These are phyloP conservation scores for Aspergillus sp. DNA, from an alignment of 2,329 filamentous ascomycete species.

Conservation along the genomic window DNA sequence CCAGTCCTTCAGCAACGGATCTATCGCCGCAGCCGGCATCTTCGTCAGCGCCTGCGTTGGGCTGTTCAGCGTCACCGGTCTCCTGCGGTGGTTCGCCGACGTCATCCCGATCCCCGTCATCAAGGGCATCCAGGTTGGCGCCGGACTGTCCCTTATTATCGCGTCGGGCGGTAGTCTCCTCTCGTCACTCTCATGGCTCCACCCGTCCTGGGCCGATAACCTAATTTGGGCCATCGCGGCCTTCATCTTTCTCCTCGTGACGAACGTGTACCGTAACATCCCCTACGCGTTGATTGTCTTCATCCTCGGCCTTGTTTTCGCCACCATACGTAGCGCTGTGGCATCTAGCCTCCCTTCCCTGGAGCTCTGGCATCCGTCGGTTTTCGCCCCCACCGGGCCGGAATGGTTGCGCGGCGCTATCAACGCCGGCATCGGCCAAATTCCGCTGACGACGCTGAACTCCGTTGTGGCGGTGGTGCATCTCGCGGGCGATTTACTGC, in stretches of 20 bases:
- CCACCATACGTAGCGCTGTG: conserved; percentile 46
- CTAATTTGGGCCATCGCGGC: conserved; percentile 72
- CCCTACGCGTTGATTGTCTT: conserved; percentile 80
- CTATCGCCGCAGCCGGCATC: conserved; percentile 80
- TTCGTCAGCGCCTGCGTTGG: conserved; percentile 74
- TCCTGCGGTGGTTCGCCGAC: conserved; percentile 72
- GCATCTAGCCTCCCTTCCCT: conserved; percentile 50
- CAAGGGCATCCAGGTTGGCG: conserved; percentile 92
- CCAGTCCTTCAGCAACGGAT: conserved; percentile 61
- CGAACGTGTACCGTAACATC: conserved; percentile 63
- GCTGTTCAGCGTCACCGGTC: conserved; percentile 73
- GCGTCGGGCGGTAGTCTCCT: conserved; percentile 71
- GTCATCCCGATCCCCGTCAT: conserved; percentile 82
- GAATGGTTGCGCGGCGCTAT: conserved; percentile 57
- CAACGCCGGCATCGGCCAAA: conserved; percentile 75
- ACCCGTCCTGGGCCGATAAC: conserved; percentile 71
- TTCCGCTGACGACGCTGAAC: conserved; percentile 89
- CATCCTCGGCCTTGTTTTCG: conserved; percentile 65
- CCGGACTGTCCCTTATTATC: conserved; percentile 78
- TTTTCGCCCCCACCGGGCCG: conserved; percentile 46
- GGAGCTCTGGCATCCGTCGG: conserved; percentile 60
- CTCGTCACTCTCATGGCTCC: conserved; percentile 65
- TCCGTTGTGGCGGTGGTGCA: conserved; percentile 86
- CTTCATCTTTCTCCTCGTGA: conserved; percentile 69
- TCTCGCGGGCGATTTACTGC: conserved; percentile 74